phyloP scores from a whole-genome alignment of 352 stramenopile genomes.

The Aphanomyces stellatus region DNA sequence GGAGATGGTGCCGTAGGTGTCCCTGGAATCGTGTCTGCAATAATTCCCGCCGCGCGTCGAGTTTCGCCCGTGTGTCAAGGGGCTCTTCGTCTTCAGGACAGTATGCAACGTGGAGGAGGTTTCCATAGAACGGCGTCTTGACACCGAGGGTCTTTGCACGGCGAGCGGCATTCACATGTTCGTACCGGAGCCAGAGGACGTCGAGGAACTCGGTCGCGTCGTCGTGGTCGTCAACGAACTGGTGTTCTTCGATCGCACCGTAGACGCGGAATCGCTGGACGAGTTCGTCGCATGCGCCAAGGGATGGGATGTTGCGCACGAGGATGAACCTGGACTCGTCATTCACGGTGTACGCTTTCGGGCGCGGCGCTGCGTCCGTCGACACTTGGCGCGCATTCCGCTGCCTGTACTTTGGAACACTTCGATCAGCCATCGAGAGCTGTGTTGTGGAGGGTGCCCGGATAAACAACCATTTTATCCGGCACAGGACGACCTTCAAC shows the following conservation, averaged over 20 bases:
- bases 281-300: slow-evolving; percentile 48
- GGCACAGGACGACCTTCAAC: too few relatives aligned
- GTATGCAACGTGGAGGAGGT: slow-evolving; percentile 50
- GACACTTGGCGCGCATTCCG: neutral
- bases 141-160: slow-evolving; percentile 47
- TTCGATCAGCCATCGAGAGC: neutral
- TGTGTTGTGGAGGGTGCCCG: too few relatives aligned
- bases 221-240: slow-evolving; percentile 38
- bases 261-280: slow-evolving; percentile 44
- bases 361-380: slow-evolving; percentile 20
- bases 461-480: slow-evolving; percentile 14
- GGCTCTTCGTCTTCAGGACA: slow-evolving; percentile 48
- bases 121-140: slow-evolving; percentile 62
- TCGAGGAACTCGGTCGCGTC: slow-evolving; percentile 46
- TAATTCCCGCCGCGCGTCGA: slow-evolving; percentile 49
- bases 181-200: slow-evolving; percentile 60
- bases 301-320: slow-evolving; percentile 50
- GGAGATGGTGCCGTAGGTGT: neutral
- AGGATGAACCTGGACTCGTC: slow-evolving; percentile 48
- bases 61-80: slow-evolving; percentile 51
- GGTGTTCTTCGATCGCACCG: slow-evolving; percentile 40
- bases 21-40: slow-evolving; percentile 18
- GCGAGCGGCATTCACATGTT: slow-evolving; percentile 64
- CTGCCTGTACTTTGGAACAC: slow-evolving; percentile 1
- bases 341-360: slow-evolving; percentile 48